Evolutionary conservation across 1,284 basidiomycete genomes (phyloP).

Genomic region (Ceratorhiza oryzae-sativae): DNA sequence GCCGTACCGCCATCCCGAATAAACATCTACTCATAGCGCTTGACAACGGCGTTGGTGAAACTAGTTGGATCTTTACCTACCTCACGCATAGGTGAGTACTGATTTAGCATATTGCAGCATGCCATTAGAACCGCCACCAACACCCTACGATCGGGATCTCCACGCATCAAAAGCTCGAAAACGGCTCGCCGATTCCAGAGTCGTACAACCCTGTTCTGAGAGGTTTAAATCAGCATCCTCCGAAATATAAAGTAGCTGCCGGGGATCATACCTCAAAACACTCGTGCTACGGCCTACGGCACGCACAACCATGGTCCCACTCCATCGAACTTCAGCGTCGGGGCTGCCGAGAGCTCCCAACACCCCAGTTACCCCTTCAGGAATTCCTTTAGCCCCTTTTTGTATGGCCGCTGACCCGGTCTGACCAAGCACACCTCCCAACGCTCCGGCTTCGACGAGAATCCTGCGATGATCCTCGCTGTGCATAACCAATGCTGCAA

Average conservation of each 20-base stretch:
- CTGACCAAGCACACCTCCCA: not conserved
- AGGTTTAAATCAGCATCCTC: not conserved
- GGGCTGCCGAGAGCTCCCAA: constrained; percentile 14
- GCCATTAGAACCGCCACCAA: constrained; percentile 21
- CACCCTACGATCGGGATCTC: constrained; percentile 24
- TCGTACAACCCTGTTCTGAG: constrained; percentile 25
- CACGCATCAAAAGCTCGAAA: constrained; percentile 31
- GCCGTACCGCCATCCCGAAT: constrained; percentile 31
- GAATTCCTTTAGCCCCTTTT: not conserved
- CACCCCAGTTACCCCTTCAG: constrained; percentile 22
- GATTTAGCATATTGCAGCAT: constrained; percentile 31
- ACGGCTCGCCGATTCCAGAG: constrained; percentile 32
- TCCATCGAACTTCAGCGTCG: constrained; percentile 24
- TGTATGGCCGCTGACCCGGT: not conserved
- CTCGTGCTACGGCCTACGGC: constrained; percentile 26
- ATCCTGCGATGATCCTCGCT: constrained; percentile 12
- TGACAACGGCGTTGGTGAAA: not conserved
- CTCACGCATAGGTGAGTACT: constrained; percentile 34
- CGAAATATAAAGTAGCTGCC: not conserved
- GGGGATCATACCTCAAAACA: constrained; percentile 10
- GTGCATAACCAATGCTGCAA: constrained; percentile 22
- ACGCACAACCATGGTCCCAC: constrained; percentile 19
- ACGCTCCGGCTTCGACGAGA: not conserved
- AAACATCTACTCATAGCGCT: constrained; percentile 11
- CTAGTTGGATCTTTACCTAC: not conserved